phyloP scores from a whole-genome alignment of 2,329 filamentous ascomycete genomes.

The Aureobasidium subglaciale region DNA sequence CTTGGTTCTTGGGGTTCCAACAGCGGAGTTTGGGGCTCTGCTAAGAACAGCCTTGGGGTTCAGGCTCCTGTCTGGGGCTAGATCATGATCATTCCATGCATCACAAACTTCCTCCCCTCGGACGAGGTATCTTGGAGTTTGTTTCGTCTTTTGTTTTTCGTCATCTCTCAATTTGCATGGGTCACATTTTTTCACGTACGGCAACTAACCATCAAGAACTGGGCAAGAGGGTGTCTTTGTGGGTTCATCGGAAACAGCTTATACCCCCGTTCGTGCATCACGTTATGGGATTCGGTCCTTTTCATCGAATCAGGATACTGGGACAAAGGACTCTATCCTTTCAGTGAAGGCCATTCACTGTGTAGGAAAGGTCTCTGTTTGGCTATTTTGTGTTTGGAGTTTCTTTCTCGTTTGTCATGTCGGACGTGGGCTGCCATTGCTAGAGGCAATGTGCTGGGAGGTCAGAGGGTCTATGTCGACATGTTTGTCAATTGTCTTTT shows the following conservation, averaged over 20 bases:
- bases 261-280: conserved; percentile 11
- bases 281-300: conserved; percentile 3
- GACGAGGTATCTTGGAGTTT: conserved; percentile 2
- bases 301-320: background rate
- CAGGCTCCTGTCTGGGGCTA: conserved; percentile 95
- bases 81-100: conserved; percentile 8
- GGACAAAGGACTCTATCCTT: background rate
- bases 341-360: background rate
- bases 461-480: background rate
- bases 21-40: conserved; percentile 73
- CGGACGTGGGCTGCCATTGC: background rate
- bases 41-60: conserved; percentile 69
- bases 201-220: conserved; percentile 1
- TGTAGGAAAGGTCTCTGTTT: background rate
- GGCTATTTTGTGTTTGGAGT: background rate
- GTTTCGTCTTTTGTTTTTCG: background rate
- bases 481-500: background rate
- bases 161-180: conserved; percentile 5
- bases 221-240: conserved; percentile 4
- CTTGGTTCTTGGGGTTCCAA: conserved; percentile 69
- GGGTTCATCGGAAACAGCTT: background rate
- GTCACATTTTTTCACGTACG: background rate
- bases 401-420: background rate
- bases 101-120: background rate
- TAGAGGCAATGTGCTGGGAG: background rate